Evolutionary conservation across 2,329 filamentous ascomycete genomes (phyloP).

Genomic region (Ilyonectria sp.): DNA sequence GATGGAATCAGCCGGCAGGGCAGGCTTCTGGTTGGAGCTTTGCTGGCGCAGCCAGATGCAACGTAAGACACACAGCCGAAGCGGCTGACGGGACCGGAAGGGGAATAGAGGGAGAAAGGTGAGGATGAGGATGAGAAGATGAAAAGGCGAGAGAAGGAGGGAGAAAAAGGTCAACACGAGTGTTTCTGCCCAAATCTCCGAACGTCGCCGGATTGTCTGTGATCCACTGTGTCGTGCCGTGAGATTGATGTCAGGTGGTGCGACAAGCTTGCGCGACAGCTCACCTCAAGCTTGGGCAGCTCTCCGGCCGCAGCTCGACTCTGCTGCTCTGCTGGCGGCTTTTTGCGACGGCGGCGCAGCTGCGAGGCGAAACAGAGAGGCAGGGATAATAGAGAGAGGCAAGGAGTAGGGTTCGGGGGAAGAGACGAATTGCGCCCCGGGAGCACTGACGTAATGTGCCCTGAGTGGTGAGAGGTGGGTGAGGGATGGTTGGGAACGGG

Average conservation of each 20-base stretch:
- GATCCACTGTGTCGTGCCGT: slow-evolving; percentile 39
- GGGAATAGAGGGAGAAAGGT: not conserved
- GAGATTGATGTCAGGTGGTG: slow-evolving; percentile 46
- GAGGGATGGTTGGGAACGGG: slow-evolving; percentile 5
- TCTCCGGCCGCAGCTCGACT: slow-evolving; percentile 41
- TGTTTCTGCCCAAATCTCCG: slow-evolving; percentile 39
- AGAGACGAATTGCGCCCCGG: slow-evolving; percentile 37
- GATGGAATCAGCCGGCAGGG: slow-evolving; percentile 41
- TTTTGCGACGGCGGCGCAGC: slow-evolving; percentile 23
- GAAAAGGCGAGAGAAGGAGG: not conserved
- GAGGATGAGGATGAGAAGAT: not conserved
- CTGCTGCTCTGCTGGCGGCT: slow-evolving; percentile 8
- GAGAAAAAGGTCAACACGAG: slow-evolving; percentile 24
- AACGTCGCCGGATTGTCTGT: slow-evolving; percentile 31
- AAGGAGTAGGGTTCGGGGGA: slow-evolving; percentile 39
- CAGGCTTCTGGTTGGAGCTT: slow-evolving; percentile 22
- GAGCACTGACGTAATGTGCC: slow-evolving; percentile 46
- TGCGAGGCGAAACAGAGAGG: slow-evolving; percentile 18
- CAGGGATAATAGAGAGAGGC: slow-evolving; percentile 25
- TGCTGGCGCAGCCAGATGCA: slow-evolving; percentile 32
- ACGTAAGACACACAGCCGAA: slow-evolving; percentile 11
- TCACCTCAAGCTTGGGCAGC: slow-evolving; percentile 44
- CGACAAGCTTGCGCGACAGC: slow-evolving; percentile 33
- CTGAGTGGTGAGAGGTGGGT: slow-evolving; percentile 26
- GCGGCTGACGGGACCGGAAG: not conserved